Conservation (phyloP, 768 basidiomycete genomes). For the Leccinellum luteum region DNA sequence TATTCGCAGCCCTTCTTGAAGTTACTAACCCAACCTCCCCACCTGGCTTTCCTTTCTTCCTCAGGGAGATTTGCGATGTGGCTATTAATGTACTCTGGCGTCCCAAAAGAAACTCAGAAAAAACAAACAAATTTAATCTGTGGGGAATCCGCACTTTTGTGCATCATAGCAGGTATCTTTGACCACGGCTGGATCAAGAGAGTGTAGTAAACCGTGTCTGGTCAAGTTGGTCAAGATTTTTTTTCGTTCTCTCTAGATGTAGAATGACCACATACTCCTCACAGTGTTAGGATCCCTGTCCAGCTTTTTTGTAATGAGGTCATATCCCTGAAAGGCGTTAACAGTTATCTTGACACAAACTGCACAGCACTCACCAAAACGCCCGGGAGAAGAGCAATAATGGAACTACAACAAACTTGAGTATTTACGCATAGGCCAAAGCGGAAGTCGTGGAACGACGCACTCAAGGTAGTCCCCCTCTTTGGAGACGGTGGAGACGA, state of each 20-base stretch:
- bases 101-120: background rate
- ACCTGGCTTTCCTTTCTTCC: background rate
- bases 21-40: background rate
- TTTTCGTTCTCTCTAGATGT: background rate
- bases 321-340: background rate
- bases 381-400: constrained; percentile 3
- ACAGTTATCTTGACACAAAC: background rate
- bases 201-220: constrained; percentile 1
- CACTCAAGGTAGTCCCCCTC: constrained; percentile 6
- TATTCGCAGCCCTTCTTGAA: constrained; percentile 1
- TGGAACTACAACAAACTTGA: background rate
- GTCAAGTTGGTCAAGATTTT: background rate
- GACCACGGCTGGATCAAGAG: constrained; percentile 1
- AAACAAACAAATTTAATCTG: background rate
- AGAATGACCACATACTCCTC: background rate
- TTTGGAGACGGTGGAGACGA: background rate
- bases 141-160: background rate
- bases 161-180: background rate
- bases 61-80: background rate
- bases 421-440: background rate
- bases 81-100: background rate
- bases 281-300: background rate
- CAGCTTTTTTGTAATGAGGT: background rate
- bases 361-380: background rate
- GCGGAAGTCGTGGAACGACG: background rate